Conservation (phyloP, 495 filamentous ascomycete genomes). For the Eremomyces bilateralis region DNA sequence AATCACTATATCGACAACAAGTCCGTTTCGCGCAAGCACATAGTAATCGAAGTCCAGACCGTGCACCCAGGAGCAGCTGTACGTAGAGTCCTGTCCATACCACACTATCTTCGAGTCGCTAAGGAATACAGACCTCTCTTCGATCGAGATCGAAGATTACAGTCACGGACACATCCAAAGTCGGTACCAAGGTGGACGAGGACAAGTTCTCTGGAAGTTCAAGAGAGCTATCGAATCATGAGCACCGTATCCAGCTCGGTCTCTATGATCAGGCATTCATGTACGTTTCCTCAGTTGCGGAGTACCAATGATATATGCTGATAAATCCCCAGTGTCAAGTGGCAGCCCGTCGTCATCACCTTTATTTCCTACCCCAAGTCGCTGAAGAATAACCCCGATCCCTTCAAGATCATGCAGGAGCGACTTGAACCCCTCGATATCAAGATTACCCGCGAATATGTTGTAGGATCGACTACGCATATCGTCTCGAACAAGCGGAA, state of each 20-base stretch:
- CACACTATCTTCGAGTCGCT: too few species aligned
- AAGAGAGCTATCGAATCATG: conserved; percentile 27
- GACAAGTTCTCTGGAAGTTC: conserved; percentile 36
- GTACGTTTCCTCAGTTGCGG: conserved; percentile 14
- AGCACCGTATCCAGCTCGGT: conserved; percentile 47
- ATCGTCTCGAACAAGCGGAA: conserved; percentile 80
- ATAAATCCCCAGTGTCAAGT: conserved; percentile 36
- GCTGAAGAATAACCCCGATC: conserved; percentile 38
- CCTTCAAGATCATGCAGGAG: conserved; percentile 30
- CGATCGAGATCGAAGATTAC: conserved; percentile 44
- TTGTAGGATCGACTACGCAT: conserved; percentile 54
- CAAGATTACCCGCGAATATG: conserved; percentile 55
- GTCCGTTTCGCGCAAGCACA: conserved; percentile 73
- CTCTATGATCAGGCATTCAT: conserved; percentile 32
- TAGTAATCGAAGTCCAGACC: conserved; percentile 47
- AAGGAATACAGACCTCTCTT: too few species aligned
- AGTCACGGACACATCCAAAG: conserved; percentile 36
- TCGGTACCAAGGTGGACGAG: conserved; percentile 59
- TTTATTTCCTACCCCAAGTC: conserved; percentile 66
- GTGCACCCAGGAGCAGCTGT: conserved; percentile 53
- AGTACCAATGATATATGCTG: background rate
- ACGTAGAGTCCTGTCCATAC: too few species aligned
- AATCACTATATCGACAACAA: conserved; percentile 40
- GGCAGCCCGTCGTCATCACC: conserved; percentile 60
- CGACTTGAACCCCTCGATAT: conserved; percentile 66